Percentiles rank a stretch among this genome's conserved stretches.
phyloP scores from a whole-genome alignment of 345 rosid species.

The Citrus maxima region DNA sequence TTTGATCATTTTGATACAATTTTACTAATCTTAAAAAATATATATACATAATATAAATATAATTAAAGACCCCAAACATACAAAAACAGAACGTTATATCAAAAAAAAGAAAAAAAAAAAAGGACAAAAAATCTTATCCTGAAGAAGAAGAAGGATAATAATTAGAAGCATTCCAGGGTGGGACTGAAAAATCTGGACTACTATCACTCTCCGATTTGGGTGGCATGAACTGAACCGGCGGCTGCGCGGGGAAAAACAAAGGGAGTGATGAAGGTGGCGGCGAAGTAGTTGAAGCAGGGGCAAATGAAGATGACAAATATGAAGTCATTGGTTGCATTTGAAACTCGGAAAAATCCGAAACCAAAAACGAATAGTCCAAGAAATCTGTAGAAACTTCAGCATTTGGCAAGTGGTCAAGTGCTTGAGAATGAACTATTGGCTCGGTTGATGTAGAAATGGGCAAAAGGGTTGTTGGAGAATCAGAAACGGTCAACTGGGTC shows the following conservation, averaged over 20 bases:
- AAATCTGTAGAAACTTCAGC: background rate
- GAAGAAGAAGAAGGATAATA: constrained; percentile 29
- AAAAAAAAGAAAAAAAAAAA: background rate
- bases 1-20: too few relatives aligned
- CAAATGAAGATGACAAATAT: constrained; percentile 30
- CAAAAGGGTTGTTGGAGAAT: constrained; percentile 31
- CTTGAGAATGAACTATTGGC: constrained; percentile 24
- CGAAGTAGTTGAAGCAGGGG: constrained; percentile 25
- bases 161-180: constrained; percentile 24
- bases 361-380: constrained; percentile 1
- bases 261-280: constrained; percentile 14
- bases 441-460: constrained; percentile 30
- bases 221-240: constrained; percentile 10
- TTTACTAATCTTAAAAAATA: too few relatives aligned
- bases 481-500: constrained; percentile 31
- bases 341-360: constrained; percentile 18
- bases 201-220: constrained; percentile 9
- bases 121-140: background rate
- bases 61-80: background rate
- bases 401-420: background rate
- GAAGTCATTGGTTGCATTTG: constrained; percentile 27
- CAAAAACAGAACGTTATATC: background rate
- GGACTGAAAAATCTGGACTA: background rate
- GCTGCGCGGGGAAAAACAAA: constrained; percentile 8
- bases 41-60: background rate